phyloP scores from a whole-genome alignment of 1,284 basidiomycete species.

The Farysia itapuensis region DNA sequence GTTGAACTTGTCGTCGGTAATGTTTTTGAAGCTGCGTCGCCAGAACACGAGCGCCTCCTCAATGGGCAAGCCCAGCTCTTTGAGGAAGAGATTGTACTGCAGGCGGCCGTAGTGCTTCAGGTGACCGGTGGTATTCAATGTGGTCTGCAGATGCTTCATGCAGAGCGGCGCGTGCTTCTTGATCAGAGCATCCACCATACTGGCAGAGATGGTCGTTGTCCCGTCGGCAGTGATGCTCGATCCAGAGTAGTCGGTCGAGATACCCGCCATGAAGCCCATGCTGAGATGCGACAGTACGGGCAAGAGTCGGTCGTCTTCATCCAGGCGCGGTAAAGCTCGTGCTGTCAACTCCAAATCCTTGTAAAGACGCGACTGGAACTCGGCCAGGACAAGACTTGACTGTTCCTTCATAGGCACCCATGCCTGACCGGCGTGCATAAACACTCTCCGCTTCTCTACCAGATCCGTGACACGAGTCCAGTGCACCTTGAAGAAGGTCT shows the following conservation, averaged over 20 bases:
- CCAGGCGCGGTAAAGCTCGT: slow-evolving; percentile 84
- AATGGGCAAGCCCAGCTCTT: slow-evolving; percentile 81
- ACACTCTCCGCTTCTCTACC: slow-evolving; percentile 80
- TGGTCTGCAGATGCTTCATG: slow-evolving; percentile 88
- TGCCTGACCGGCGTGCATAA: slow-evolving; percentile 79
- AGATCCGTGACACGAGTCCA: slow-evolving; percentile 95
- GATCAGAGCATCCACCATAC: slow-evolving; percentile 88
- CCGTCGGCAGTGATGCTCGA: slow-evolving; percentile 63
- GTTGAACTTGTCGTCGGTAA: slow-evolving; percentile 92
- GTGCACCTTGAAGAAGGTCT: slow-evolving; percentile 72
- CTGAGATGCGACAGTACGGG: slow-evolving; percentile 91
- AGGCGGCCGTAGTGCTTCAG: slow-evolving; percentile 89
- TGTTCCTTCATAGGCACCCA: slow-evolving; percentile 83
- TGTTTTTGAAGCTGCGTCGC: slow-evolving; percentile 76
- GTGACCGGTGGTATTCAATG: slow-evolving; percentile 76
- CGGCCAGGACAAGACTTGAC: slow-evolving; percentile 84
- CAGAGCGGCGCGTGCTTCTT: slow-evolving; percentile 90
- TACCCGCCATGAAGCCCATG: slow-evolving; percentile 88
- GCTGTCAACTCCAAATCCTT: slow-evolving; percentile 85
- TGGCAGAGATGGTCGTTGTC: slow-evolving; percentile 74
- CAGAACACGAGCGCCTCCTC: slow-evolving; percentile 95
- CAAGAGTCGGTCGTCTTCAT: slow-evolving; percentile 88
- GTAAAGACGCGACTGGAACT: slow-evolving; percentile 77
- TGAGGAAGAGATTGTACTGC: slow-evolving; percentile 92
- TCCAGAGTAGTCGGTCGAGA: slow-evolving; percentile 75